phyloP scores from a whole-genome alignment of 805 yeast genomes.

The Metschnikowia amazonensis region DNA sequence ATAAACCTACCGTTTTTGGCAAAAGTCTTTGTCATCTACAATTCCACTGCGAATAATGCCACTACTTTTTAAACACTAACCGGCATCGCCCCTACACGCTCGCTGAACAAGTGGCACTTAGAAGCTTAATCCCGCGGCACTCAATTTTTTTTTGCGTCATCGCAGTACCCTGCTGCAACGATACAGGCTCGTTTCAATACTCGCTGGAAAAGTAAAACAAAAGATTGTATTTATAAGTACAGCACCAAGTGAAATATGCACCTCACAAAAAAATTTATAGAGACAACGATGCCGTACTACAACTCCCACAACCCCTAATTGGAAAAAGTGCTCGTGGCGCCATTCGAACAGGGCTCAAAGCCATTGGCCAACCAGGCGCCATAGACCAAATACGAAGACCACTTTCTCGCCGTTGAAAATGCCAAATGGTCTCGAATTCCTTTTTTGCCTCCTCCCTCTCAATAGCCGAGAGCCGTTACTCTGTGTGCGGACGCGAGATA shows the following conservation, averaged over 20 bases:
- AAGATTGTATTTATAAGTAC: not conserved
- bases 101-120: not conserved
- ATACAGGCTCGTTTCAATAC: slow-evolving; percentile 3
- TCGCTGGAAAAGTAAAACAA: not conserved
- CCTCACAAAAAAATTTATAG: not conserved
- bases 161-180: slow-evolving; percentile 4
- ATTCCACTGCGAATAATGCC: no score
- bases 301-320: not conserved
- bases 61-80: not conserved
- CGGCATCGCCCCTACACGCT: not conserved
- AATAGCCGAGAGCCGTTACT: not conserved
- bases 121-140: not conserved
- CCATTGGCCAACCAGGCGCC: not conserved
- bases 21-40: no score
- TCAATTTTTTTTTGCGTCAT: not conserved
- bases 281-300: not conserved
- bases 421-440: not conserved
- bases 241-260: not conserved
- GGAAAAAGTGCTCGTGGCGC: not conserved
- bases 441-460: not conserved
- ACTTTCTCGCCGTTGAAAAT: not conserved
- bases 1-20: no score
- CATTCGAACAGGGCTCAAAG: not conserved
- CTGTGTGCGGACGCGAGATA: slow-evolving; percentile 1
- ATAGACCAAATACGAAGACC: not conserved